Evolutionary conservation across 2,329 filamentous ascomycete genomes (phyloP).

Genomic region (Rhinocladiella mackenziei): DNA sequence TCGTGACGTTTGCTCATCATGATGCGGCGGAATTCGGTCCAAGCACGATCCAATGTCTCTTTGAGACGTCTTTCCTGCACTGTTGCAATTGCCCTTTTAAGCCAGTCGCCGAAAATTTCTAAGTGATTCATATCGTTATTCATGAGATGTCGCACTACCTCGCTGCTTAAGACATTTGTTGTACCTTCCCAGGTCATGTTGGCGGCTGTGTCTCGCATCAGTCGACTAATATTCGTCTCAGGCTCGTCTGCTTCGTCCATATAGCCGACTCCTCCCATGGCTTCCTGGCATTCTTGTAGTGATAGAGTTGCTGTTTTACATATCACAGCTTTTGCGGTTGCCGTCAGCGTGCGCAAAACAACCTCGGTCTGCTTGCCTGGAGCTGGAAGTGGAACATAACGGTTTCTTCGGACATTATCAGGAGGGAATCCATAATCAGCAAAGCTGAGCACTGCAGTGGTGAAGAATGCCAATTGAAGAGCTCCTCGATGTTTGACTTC

Average conservation of each 20-base stretch:
- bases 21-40: conserved; percentile 5
- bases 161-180: conserved; percentile 63
- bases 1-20: conserved; percentile 11
- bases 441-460: conserved; percentile 28
- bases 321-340: conserved; percentile 36
- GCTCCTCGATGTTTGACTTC: conserved; percentile 29
- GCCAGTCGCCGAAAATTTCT: conserved; percentile 38
- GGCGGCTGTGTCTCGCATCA: conserved; percentile 58
- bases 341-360: conserved; percentile 19
- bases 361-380: conserved; percentile 13
- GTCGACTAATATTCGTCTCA: conserved; percentile 61
- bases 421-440: conserved; percentile 23
- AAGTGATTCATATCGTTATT: conserved; percentile 26
- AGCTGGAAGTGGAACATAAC: conserved; percentile 16
- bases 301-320: conserved; percentile 34
- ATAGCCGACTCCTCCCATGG: conserved; percentile 39
- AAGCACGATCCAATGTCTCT: conserved; percentile 6
- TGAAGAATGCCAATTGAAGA: conserved; percentile 31
- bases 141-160: conserved; percentile 40
- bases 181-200: conserved; percentile 65
- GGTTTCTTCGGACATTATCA: conserved; percentile 2
- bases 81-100: conserved; percentile 43
- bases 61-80: conserved; percentile 18
- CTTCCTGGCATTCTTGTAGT: conserved; percentile 39
- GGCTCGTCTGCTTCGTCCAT: conserved; percentile 48